Base-by-base conservation (phyloP, 495 filamentous ascomycete genomes). In the Trichodelitschia bisporula region DNA sequence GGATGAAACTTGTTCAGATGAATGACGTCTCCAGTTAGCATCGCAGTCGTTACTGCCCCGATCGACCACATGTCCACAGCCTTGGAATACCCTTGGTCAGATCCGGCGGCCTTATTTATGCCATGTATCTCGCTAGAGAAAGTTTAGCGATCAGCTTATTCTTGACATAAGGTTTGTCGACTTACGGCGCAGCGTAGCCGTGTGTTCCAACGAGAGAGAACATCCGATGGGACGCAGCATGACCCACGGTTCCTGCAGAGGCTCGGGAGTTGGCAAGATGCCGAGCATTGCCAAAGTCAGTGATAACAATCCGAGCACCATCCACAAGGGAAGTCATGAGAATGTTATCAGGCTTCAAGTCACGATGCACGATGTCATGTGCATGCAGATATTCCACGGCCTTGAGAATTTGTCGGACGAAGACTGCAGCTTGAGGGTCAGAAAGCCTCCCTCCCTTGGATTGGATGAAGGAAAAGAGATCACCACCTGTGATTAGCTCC, bases 171-270 rank as follows among this genome's bases (percentile, higher is more conserved):
- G n/a, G 39, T 31, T 34, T 42, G 4, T 44, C 28, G 15, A 55
- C 75, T 62, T 46, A 83, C 77, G 77, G 77, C 19, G 77, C 73
- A 33, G 57, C 56, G 36, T 69, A 83, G 21, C 65, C 61, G 0
- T 40, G 26, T 1, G 77, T 83, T 1, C 77, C 77, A 5, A 74
- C 56, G 11, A 54, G 27, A 0, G 69, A 69, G 19, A 51, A 55
- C 64, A 77, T 67, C 10, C 73, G 58, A 11, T 54, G 43, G 8
- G 8, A 8, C 12, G 8, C 12, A 12, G 12, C 8, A 8, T 6
- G 26, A 13, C 6, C 9, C n/a, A 10, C 2, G 4, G 9, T 16
- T 5, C 6, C 11, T 25, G 32, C 3, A 40, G 28, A 23, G 4
- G 32, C 32, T 26, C 15, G 11, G 19, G 20, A 15, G 14, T 16